Base-by-base conservation (phyloP, 495 filamentous ascomycete genomes). In the Hyaloscypha finlandica region DNA sequence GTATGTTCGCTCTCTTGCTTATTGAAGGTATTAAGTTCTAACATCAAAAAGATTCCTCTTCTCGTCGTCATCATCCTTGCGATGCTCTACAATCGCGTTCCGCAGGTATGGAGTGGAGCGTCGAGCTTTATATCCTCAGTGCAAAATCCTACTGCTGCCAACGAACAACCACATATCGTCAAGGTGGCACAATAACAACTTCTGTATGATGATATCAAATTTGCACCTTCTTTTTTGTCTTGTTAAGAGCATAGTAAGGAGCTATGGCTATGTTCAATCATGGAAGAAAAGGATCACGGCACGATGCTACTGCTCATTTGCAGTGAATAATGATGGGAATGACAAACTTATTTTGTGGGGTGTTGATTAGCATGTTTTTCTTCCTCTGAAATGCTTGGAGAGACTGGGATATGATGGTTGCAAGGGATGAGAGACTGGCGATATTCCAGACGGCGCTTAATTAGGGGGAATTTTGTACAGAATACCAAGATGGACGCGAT, bases 1-100 rank as follows among this genome's bases (percentile, higher is more conserved):
- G 92, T 93, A 85, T 73, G 78, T 74, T 19, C 3, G 32, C 52
- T 14, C 42, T 59, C 60, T 68, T 8, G 54, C 60, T 77, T 77
- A 77, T 66, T 70, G 72, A 66, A 16, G 48, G 32, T 32, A 69
- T 57, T 73, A 78, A 67, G 78, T 69, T 68, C 48, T 53, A 57
- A 61, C 33, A 52, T 30, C 0, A 52, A 33, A 31, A 61, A 87
- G 84, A 84, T 87, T 71, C 84, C 84, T n/a, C 72, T 79, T 31
- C 80, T 92, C 48, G 69, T 90, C 66, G 74, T 91, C 68, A 85
- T 90, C 66, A 78, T 91, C 42, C 79, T 84, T 14, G 83, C 86
- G 31, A 90, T 90, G 88, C 77, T 85, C 58, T 82, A 80, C 68
- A 89, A 83, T 73, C 84, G 84, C 65, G 81, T 85, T 16, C 87